Base-by-base conservation (phyloP, 2,329 filamentous ascomycete genomes). In the Fusarium drepaniforme region DNA sequence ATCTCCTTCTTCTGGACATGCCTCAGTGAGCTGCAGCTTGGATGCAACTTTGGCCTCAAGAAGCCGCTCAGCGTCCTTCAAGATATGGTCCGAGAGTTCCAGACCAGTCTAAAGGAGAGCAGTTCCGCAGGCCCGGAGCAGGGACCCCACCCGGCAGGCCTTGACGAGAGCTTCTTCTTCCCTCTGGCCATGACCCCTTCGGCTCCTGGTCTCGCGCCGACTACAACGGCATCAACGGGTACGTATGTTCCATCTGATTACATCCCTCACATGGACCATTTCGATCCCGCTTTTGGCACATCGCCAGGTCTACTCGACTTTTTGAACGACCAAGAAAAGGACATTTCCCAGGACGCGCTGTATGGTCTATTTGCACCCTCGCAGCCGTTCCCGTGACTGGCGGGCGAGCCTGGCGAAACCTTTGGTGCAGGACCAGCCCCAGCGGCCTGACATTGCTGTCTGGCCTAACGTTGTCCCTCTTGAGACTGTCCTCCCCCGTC, bases 1-100 rank as follows among this genome's bases (percentile, higher is more conserved):
- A 83, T 84, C 16, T 79, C 76, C 8, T 84, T 84, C 70, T 83
- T 84, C 73, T 84, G 82, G 81, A 81, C 77, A 16, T 81, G 79
- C 35, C 79, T 84, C 40, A 80, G 78, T 35, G 82, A 83, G 33
- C 67, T 83, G 11, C 81, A 83, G 59, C 68, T 78, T 1, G 82
- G 82, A 7, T 83, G 82, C 66, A 82, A 83, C 60, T 80, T 81
- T 66, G 82, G 82, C 25, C 73, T 84, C n/a, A 80, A 81, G 67
- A 82, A 82, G 37, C 82, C 82, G 18, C 73, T 84, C 15, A 74
- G 74, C 3, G 80, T 83, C 35, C 70, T 83, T 0, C 78, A 80
- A 49, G 79, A 83, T 8, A 81, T 83, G 79, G 79, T 82, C 5
- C 77, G 77, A 8, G 79, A 81, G 67, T 79, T 80, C 67, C 77